A percentile compares a stretch with the other conserved stretches of the same genome.
Conservation (phyloP, 2,329 filamentous ascomycete species). For the Sporothrix humicola region DNA sequence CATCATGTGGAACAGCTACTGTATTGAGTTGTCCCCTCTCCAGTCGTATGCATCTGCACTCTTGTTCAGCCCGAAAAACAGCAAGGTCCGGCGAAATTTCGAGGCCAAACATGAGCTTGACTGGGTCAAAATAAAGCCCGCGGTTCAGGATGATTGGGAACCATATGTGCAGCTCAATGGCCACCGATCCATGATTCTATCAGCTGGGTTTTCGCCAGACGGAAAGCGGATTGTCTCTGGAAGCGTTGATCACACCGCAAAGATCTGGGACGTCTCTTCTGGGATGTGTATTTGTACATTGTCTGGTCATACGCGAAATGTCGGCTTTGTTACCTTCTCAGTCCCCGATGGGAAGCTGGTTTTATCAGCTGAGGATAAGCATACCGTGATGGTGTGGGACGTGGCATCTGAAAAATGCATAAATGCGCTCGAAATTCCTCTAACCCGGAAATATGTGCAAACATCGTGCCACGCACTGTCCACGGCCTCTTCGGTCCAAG, state of each 20-base stretch:
- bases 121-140: not conserved
- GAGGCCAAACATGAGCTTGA: not conserved
- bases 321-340: not conserved
- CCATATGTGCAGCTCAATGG: constrained; percentile 3
- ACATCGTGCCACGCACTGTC: too few species aligned
- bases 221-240: not conserved
- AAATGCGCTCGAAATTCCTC: too few species aligned
- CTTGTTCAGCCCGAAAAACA: not conserved
- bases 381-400: too few species aligned
- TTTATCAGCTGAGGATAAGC: too few species aligned
- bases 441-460: too few species aligned
- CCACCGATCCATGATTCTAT: not conserved
- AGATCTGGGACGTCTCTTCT: not conserved
- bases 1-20: constrained; percentile 10
- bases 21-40: not conserved
- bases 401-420: too few species aligned
- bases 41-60: not conserved
- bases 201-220: not conserved
- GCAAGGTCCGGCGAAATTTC: not conserved
- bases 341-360: not conserved
- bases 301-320: not conserved
- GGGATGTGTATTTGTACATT: not conserved
- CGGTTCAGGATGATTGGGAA: not conserved
- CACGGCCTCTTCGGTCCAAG: too few species aligned
- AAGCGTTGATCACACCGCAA: not conserved